A percentile compares a stretch with the other conserved stretches of the same genome.
Conservation (phyloP, 768 basidiomycete genomes). For the Tubosaeta sp. region DNA sequence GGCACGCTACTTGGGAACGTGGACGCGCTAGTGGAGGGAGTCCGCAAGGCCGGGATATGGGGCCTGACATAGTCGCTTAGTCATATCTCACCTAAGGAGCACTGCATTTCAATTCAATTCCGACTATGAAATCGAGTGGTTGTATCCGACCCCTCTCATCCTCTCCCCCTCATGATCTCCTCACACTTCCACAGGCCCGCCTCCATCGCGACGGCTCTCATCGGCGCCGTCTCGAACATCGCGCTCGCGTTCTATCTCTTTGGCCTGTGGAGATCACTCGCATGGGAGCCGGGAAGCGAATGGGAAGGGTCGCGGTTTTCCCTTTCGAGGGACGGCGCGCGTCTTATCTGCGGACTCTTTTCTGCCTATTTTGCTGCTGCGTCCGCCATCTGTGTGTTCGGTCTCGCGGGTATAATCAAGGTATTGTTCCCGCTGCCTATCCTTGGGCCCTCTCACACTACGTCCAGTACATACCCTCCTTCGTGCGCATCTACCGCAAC, state of each 20-base stretch:
- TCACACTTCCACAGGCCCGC: conserved; percentile 29
- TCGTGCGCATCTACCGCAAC: conserved; percentile 78
- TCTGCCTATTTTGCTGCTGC: conserved; percentile 65
- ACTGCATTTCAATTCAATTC: neutral
- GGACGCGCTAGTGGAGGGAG: conserved; percentile 84
- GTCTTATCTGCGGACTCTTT: conserved; percentile 57
- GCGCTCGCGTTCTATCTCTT: conserved; percentile 39
- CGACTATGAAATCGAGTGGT: conserved; percentile 2
- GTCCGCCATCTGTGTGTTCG: conserved; percentile 58
- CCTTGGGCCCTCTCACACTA: neutral
- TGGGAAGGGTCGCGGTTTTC: conserved; percentile 44
- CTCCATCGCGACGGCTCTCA: conserved; percentile 34
- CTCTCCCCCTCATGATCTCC: conserved; percentile 3
- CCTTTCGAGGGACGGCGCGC: conserved; percentile 39
- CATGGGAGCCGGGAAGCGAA: conserved; percentile 46
- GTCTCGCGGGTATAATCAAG: conserved; percentile 65
- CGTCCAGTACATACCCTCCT: conserved; percentile 54
- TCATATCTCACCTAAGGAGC: conserved; percentile 11
- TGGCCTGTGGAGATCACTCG: conserved; percentile 40
- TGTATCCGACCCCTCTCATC: neutral
- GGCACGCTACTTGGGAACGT: conserved; percentile 88
- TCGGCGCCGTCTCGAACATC: conserved; percentile 40
- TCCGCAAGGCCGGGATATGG: conserved; percentile 85
- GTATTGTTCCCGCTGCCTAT: conserved; percentile 35
- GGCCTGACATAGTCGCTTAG: conserved; percentile 48